These are phyloP conservation scores for Cytospora chrysosperma DNA, from an alignment of 2,329 filamentous ascomycete species.

Conservation along the genomic window DNA sequence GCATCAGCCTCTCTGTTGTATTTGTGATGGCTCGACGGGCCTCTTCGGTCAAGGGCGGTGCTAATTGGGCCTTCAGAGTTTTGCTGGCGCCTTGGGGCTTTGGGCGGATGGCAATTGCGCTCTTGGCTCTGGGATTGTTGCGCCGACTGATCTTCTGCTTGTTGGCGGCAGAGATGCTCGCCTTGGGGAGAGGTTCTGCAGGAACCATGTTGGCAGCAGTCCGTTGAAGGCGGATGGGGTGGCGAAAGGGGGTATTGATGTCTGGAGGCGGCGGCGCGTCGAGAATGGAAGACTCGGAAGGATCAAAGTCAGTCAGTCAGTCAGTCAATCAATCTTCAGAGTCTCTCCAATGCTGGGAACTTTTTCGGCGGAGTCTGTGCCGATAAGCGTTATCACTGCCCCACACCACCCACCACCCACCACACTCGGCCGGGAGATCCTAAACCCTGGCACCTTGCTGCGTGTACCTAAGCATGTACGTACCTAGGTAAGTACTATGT, in stretches of 20 bases:
- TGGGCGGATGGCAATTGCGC: background rate
- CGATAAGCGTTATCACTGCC: background rate
- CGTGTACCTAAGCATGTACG: background rate
- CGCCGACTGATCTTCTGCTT: background rate
- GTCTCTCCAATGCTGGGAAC: background rate
- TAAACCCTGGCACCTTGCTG: too few relatives aligned
- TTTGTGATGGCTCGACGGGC: conserved; percentile 19
- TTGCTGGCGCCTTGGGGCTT: background rate
- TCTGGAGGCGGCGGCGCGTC: background rate
- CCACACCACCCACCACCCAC: too few relatives aligned
- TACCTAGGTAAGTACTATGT: background rate
- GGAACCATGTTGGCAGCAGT: background rate
- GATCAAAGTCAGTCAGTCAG: background rate
- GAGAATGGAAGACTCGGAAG: background rate
- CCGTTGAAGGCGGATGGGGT: background rate
- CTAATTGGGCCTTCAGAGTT: conserved; percentile 15
- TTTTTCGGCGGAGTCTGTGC: conserved; percentile 8
- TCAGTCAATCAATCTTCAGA: too few relatives aligned
- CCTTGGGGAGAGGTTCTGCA: background rate
- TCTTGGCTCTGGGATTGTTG: background rate
- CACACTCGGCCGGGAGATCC: background rate
- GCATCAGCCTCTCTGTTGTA: conserved; percentile 26
- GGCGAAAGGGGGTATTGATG: too few relatives aligned
- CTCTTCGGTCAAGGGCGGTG: conserved; percentile 24
- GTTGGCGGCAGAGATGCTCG: background rate